Evolutionary conservation across 371 early-diverging fungal species (phyloP), one percentile per base, ranked within the genome.

Genomic region (Umbelopsis sp.): DNA sequence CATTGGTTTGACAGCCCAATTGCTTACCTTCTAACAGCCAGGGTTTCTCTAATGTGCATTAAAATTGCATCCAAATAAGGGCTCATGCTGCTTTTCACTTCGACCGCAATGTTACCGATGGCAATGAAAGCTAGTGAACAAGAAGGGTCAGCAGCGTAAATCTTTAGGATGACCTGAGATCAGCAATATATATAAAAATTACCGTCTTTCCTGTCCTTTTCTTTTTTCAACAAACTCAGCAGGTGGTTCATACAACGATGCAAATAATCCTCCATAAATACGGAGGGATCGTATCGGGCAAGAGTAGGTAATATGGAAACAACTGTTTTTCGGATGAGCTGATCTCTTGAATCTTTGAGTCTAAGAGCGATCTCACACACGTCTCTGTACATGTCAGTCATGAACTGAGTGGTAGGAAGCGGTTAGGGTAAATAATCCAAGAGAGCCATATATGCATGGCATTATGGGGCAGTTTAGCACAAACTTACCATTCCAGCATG

Each of bases 101-200:
- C 91, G 67, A 93, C 82, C 1, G 97, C 92, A 8, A 99, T 88
- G 50, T 92, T 87, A 4, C 97, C 97, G 64, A 97, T 90, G 11
- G 97, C 92, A 48, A 86, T 76, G 72, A 96, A 95, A 0, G 95
- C 96, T 78, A 78, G 57, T 25, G 76, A 72, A 35, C 63, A 50
- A 71, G 20, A 66, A 45, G 44, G 41, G 73, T 68, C 50, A 71
- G 66, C 44, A 71, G 70, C 52, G 72, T 72, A 66, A 69, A 53
- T 11, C 51, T 32, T 44, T 24, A 67, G 9, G 53, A 5, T 38
- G 18, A 14, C 20, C 25, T 41, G 52, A 22, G 22, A 11, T 52
- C 11, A 51, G 29, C 10, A 9, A 22, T 38, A 41, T 44, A 46
- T 65, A 46, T 65, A 32, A 52, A 22, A 66, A 67, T 66, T 76